These are phyloP conservation scores for Neurospora sp. DNA, from an alignment of 2,329 filamentous ascomycete genomes.

Conservation along the genomic window DNA sequence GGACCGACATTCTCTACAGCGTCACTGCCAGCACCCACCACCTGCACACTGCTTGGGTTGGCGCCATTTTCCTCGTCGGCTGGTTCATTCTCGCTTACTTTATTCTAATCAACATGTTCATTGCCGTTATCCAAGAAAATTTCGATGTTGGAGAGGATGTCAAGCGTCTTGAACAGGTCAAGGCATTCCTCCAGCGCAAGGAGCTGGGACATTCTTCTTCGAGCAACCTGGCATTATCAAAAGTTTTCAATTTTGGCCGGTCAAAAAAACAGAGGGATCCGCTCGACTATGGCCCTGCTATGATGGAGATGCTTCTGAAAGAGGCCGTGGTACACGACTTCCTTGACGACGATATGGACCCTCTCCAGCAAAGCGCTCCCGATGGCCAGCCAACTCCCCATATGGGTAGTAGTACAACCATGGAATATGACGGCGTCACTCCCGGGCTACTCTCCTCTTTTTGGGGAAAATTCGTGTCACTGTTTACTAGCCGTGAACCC, in stretches of 20 bases:
- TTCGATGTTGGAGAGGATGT: slow-evolving; percentile 98
- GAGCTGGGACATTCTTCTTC: slow-evolving; percentile 60
- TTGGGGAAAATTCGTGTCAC: slow-evolving; percentile 50
- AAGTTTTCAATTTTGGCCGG: slow-evolving; percentile 56
- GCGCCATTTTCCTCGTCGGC: slow-evolving; percentile 78
- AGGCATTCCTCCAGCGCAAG: slow-evolving; percentile 85
- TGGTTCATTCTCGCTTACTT: slow-evolving; percentile 97
- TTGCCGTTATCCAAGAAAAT: slow-evolving; percentile 99
- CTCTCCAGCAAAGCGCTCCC: slow-evolving; percentile 28
- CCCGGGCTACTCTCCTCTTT: slow-evolving; percentile 49
- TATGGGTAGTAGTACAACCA: slow-evolving; percentile 19
- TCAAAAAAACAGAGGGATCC: slow-evolving; percentile 62
- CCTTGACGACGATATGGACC: slow-evolving; percentile 61
- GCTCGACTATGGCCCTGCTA: slow-evolving; percentile 81
- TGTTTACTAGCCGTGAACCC: slow-evolving; percentile 59
- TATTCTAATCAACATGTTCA: slow-evolving; percentile 98
- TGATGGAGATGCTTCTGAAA: slow-evolving; percentile 92
- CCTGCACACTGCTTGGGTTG: slow-evolving; percentile 79
- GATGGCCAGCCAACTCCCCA: slow-evolving; percentile 26
- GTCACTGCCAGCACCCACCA: slow-evolving; percentile 59
- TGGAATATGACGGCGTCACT: slow-evolving; percentile 31
- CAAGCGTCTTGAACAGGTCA: slow-evolving; percentile 92
- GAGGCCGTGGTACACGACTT: slow-evolving; percentile 94
- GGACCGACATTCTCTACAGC: slow-evolving; percentile 80
- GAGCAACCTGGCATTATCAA: slow-evolving; percentile 67